Base-by-base conservation (phyloP, 2,329 filamentous ascomycete species). In the Trichoderma gracile region DNA sequence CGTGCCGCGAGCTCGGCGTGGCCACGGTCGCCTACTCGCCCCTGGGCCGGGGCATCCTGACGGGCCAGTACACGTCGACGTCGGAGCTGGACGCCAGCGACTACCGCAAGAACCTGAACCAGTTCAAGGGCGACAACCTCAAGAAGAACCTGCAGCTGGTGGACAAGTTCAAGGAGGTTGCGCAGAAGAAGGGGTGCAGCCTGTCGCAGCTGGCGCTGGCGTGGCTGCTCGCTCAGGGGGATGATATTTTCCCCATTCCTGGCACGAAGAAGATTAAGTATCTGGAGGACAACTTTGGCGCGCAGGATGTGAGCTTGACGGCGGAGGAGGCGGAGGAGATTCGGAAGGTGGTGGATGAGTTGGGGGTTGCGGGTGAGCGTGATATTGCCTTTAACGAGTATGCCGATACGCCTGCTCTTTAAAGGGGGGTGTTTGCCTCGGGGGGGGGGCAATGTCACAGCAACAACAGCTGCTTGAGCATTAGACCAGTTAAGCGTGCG, bases 221-320 rank as follows among this genome's bases (percentile, higher is more conserved):
- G 0, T 90, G 87, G 86, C 69, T 90, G 61, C 69, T 87, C 65
- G 81, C 81, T 3, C 86, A 89, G 69, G 84, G 84, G 0, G 78
- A 83, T 3, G 83, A 88, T 68, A 78, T 89, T 55, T 82, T 86
- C 69, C 84, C 88, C 0, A 89, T 84, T 55, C 82, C 80, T 0
- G 82, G 81, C 1, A 84, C 81, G 0, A 82, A 79, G 72, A 80
- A 72, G 62, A 72, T 79, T 38, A 76, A 77, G 68, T 81, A 80
- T 64, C 69, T 84, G 27, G 78, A 82, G 64, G 77, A 83, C 63
- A 84, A 84, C 45, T 66, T 76, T 7, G 74, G 69, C 2, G 75
- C 77, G 1, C 45, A 74, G 3, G 53, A 73, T 2, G 70, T 81
- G 5, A 58, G 58, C 49, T 49, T 81, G 58, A 62, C 58, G 6